These are phyloP conservation scores for Leccinum subrobustum DNA, from an alignment of 1,284 basidiomycete genomes.

Conservation along the genomic window DNA sequence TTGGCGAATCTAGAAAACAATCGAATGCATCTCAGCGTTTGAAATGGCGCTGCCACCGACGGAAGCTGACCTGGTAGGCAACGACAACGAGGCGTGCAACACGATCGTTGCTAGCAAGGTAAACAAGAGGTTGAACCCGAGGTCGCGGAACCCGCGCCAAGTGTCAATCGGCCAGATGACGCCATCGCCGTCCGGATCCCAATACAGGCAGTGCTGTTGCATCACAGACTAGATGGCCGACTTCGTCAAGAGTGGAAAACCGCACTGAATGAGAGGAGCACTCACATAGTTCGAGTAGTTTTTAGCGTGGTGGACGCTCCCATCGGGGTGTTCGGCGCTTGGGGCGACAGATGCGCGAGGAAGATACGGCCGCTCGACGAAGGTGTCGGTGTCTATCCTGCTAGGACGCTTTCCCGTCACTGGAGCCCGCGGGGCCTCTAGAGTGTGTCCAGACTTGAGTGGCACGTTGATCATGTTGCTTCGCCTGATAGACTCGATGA, in stretches of 20 bases:
- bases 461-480: slow-evolving; percentile 21
- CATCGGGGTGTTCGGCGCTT: slow-evolving; percentile 23
- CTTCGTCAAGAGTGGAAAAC: neutral
- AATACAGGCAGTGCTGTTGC: slow-evolving; percentile 45
- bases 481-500: slow-evolving; percentile 20
- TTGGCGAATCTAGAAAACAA: slow-evolving; percentile 14
- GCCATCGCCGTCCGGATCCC: slow-evolving; percentile 43
- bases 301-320: slow-evolving; percentile 19
- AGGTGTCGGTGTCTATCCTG: slow-evolving; percentile 28
- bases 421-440: slow-evolving; percentile 23
- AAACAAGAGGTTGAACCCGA: slow-evolving; percentile 44
- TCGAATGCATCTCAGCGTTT: neutral
- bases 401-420: slow-evolving; percentile 19
- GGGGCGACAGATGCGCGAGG: slow-evolving; percentile 29
- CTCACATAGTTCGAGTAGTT: slow-evolving; percentile 25
- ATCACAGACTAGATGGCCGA: slow-evolving; percentile 29
- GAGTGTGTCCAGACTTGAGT: slow-evolving; percentile 20
- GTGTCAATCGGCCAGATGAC: slow-evolving; percentile 49
- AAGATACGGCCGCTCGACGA: slow-evolving; percentile 29
- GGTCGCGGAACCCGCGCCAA: slow-evolving; percentile 40
- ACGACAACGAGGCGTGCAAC: slow-evolving; percentile 40
- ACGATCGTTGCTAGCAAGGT: slow-evolving; percentile 37
- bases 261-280: neutral
- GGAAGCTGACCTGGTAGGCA: slow-evolving; percentile 35
- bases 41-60: slow-evolving; percentile 4